Conservation (phyloP, 306 rosid genomes). For the Betula pendula region DNA sequence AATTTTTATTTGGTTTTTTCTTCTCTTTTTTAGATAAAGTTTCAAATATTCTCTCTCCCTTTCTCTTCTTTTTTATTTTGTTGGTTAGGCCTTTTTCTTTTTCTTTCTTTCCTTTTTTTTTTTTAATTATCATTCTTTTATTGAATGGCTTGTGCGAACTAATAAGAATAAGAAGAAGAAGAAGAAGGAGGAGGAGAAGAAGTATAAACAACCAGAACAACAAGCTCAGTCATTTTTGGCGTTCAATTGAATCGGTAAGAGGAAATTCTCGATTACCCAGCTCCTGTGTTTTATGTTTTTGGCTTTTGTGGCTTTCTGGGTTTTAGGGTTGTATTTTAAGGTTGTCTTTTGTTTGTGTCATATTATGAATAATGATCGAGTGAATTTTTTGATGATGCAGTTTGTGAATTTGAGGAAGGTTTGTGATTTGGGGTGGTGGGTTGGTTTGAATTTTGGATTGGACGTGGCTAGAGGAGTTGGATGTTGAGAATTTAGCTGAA, state of each 20-base stretch:
- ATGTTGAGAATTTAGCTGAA: slow-evolving; percentile 46
- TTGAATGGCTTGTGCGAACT: slow-evolving; percentile 30
- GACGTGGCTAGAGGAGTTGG: slow-evolving; percentile 39
- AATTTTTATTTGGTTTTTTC: not conserved
- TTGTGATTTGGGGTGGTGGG: slow-evolving; percentile 40
- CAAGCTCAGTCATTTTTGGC: slow-evolving; percentile 33
- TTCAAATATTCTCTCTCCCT: slow-evolving; percentile 33
- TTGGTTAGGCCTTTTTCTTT: slow-evolving; percentile 1
- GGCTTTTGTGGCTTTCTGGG: slow-evolving; percentile 23
- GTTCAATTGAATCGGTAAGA: slow-evolving; percentile 46
- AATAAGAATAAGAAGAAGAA: slow-evolving; percentile 13
- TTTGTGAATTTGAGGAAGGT: slow-evolving; percentile 31
- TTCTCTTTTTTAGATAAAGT: slow-evolving; percentile 8
- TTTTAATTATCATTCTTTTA: slow-evolving; percentile 28
- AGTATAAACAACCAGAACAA: slow-evolving; percentile 29
- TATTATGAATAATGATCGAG: slow-evolving; percentile 19
- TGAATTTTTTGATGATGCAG: slow-evolving; percentile 37
- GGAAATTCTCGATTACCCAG: slow-evolving; percentile 33
- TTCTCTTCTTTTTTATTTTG: slow-evolving; percentile 23
- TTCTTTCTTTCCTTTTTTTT: slow-evolving; percentile 2
- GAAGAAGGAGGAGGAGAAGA: slow-evolving; percentile 9
- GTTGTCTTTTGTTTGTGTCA: slow-evolving; percentile 3
- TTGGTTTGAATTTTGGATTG: slow-evolving; percentile 43
- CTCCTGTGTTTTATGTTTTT: slow-evolving; percentile 29
- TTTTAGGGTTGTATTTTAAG: slow-evolving; percentile 36